Percentiles rank a stretch among this genome's conserved stretches.
These are phyloP conservation scores for Phytopythium delawarense DNA, from an alignment of 352 stramenopile species.

Conservation along the genomic window DNA sequence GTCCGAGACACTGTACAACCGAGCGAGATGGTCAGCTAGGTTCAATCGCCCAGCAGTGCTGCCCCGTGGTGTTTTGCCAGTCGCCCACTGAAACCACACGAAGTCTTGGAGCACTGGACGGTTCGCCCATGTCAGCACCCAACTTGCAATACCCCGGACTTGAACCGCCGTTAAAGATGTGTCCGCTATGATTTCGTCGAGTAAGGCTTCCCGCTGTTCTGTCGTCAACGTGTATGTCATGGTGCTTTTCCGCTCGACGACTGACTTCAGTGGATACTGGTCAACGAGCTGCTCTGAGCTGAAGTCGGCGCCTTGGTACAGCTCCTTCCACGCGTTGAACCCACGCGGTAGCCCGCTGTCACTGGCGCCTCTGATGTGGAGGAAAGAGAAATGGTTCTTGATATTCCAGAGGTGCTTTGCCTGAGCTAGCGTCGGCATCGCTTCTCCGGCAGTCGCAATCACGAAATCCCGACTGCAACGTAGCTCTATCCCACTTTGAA, in stretches of 20 bases:
- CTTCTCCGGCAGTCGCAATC: background rate
- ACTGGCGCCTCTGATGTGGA: constrained; percentile 11
- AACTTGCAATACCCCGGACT: constrained; percentile 36
- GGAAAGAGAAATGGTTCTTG: constrained; percentile 39
- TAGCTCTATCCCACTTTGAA: constrained; percentile 55
- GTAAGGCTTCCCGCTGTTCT: constrained; percentile 19
- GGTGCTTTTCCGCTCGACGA: constrained; percentile 8
- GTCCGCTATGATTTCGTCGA: constrained; percentile 19
- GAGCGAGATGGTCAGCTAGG: constrained; percentile 19
- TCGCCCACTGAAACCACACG: constrained; percentile 44
- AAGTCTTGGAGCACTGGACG: constrained; percentile 41
- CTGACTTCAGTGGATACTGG: constrained; percentile 30
- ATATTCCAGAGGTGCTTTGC: constrained; percentile 38
- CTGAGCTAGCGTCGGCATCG: constrained; percentile 33
- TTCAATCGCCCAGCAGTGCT: constrained; percentile 17
- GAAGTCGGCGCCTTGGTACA: constrained; percentile 51
- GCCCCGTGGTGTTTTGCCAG: constrained; percentile 36
- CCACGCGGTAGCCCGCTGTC: constrained; percentile 35
- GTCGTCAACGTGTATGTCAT: constrained; percentile 20
- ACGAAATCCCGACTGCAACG: constrained; percentile 23
- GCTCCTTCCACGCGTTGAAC: constrained; percentile 53
- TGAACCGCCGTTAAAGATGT: constrained; percentile 36
- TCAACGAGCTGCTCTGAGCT: constrained; percentile 40
- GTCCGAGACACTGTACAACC: constrained; percentile 22
- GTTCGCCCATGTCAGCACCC: constrained; percentile 45